Evolutionary conservation across 2,329 filamentous ascomycete species (phyloP).

Genomic region (Penicillium sp.): DNA sequence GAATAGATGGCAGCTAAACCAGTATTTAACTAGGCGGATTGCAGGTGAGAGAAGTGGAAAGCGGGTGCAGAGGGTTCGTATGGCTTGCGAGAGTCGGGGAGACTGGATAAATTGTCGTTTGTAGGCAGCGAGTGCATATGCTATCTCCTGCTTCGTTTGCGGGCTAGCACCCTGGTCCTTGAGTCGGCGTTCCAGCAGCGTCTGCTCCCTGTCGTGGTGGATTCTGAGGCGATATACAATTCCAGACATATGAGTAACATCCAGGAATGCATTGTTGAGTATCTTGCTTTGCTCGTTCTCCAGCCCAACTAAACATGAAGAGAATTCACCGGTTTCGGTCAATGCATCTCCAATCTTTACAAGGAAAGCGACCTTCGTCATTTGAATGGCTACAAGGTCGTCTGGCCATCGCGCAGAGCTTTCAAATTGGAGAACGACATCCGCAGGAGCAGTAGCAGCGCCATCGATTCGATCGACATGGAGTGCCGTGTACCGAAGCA

Average conservation of each 20-base stretch:
- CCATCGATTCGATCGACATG: constrained; percentile 32
- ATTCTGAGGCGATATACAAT: constrained; percentile 83
- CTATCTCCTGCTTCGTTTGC: constrained; percentile 69
- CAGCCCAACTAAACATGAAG: constrained; percentile 74
- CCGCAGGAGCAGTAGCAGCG: constrained; percentile 59
- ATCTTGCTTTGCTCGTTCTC: constrained; percentile 74
- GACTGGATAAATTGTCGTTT: constrained; percentile 73
- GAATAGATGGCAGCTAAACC: constrained; percentile 86
- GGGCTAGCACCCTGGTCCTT: constrained; percentile 73
- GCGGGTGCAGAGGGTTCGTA: constrained; percentile 79
- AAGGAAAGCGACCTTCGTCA: constrained; percentile 89
- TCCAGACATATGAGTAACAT: constrained; percentile 74
- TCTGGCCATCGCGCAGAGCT: constrained; percentile 93
- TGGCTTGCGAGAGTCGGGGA: constrained; percentile 79
- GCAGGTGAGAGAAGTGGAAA: constrained; percentile 79
- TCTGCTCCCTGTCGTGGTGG: constrained; percentile 84
- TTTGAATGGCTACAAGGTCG: constrained; percentile 85
- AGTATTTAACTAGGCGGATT: constrained; percentile 84
- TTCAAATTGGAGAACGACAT: constrained; percentile 89
- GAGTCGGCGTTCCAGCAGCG: constrained; percentile 76
- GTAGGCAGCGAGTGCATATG: constrained; percentile 70
- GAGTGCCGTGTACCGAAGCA: constrained; percentile 72
- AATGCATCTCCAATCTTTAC: constrained; percentile 75
- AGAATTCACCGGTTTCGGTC: constrained; percentile 62
- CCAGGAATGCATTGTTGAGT: constrained; percentile 80